Evolutionary conservation across 176 grass and related monocot genomes (phyloP), one percentile per base, ranked within the genome.

Genomic region (Carex scoparia): DNA sequence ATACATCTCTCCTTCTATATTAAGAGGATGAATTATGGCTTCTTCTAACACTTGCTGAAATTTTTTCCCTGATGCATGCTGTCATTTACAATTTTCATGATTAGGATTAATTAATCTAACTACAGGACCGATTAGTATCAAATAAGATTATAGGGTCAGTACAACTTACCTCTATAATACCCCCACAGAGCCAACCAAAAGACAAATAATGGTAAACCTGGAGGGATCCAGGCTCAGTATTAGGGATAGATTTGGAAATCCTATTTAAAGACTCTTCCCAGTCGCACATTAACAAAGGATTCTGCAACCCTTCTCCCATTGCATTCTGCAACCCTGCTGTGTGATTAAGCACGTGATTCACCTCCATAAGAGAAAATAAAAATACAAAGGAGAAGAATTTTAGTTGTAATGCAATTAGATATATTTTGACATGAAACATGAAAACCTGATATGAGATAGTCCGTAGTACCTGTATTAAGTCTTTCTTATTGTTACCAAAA

Each of bases 121-220:
- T 56, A 78, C 13, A 49, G 3, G n/a, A 49, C 3, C n/a, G 16
- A 57, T 76, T 65, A 82, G 84, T 65, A 89, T 62, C 28, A 78
- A 74, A 76, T 58, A 77, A 15, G 11, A n/a, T 82, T 54, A 62
- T 18, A 44, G 23, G 15, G 32, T 33, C 23, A 31, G 27, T 69
- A 72, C 76, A 80, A 71, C 28, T 73, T 89, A 98, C 96, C 93
- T 98, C 96, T 86, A 98, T 95, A 40, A 98, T 57, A 62, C 96
- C 96, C 23, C 96, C 96, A 87, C 95, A 98, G 7, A 98, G 86
- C 96, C 96, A 98, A 86, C 96, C 96, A 84, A 98, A 98, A 57
- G 96, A 98, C 61, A 98, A 86, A 38, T 94, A 98, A 60, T 98
- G 96, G 85, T 98, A 98, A 61, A 90, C 68, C 82, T 98, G 96